Percentiles rank a stretch among this genome's conserved stretches.
Conservation (phyloP, 495 filamentous ascomycete species). For the Penicillium odoratum region DNA sequence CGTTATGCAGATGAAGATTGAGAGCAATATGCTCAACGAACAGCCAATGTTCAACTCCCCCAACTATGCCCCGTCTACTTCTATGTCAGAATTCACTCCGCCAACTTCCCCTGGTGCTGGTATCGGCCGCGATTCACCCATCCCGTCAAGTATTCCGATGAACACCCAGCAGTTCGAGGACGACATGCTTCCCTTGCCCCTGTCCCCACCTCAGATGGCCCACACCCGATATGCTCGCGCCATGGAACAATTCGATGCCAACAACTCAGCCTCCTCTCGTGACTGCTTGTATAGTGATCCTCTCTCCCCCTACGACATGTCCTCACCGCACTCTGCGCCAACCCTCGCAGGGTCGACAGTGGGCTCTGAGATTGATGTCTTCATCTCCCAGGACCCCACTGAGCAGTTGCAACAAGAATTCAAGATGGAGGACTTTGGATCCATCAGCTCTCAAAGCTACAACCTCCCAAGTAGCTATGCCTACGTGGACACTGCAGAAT, state of each 20-base stretch:
- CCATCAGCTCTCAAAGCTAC: slow-evolving; percentile 30
- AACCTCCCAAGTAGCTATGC: slow-evolving; percentile 21
- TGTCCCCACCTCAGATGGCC: slow-evolving; percentile 33
- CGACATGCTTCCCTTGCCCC: slow-evolving; percentile 38
- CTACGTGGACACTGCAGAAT: slow-evolving; percentile 31
- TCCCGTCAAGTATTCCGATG: slow-evolving; percentile 45
- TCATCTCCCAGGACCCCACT: slow-evolving; percentile 43
- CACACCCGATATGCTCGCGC: slow-evolving; percentile 28
- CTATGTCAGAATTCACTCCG: slow-evolving; percentile 48
- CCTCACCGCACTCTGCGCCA: slow-evolving; percentile 42
- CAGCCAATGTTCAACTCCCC: slow-evolving; percentile 40
- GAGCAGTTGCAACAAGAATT: slow-evolving; percentile 38
- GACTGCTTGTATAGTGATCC: slow-evolving; percentile 36
- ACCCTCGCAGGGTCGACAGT: slow-evolving; percentile 41
- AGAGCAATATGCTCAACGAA: slow-evolving; percentile 21
- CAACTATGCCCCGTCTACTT: slow-evolving; percentile 42
- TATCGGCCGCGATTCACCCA: slow-evolving; percentile 48
- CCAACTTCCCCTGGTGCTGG: slow-evolving; percentile 47
- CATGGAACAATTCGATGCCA: slow-evolving; percentile 23
- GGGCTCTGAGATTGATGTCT: slow-evolving; percentile 48
- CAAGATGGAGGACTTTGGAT: slow-evolving; percentile 22
- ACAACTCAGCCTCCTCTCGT: slow-evolving; percentile 26
- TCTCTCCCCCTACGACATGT: slow-evolving; percentile 34
- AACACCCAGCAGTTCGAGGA: slow-evolving; percentile 42
- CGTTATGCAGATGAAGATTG: slow-evolving; percentile 28